phyloP scores from a whole-genome alignment of 1,284 basidiomycete species.

The Ganoderma lucidum region DNA sequence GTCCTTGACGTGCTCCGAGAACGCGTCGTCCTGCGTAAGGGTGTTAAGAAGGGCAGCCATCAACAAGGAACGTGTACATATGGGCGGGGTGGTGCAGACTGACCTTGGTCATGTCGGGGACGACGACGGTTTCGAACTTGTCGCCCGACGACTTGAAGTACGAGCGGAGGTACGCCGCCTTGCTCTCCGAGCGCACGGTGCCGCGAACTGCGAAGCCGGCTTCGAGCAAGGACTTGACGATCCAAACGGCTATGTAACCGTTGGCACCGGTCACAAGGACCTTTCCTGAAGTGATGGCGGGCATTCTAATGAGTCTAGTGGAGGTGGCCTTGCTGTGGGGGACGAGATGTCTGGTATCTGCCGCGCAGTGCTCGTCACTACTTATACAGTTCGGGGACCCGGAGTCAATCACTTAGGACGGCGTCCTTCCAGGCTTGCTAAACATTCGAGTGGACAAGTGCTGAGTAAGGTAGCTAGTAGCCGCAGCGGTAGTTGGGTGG shows the following conservation, averaged over 20 bases:
- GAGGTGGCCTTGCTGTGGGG: neutral
- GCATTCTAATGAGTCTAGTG: conserved; percentile 31
- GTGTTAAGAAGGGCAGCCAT: neutral
- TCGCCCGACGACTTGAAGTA: conserved; percentile 55
- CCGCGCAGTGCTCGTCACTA: neutral
- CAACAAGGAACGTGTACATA: neutral
- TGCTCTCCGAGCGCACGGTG: conserved; percentile 57
- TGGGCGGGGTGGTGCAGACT: conserved; percentile 11
- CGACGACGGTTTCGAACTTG: conserved; percentile 58
- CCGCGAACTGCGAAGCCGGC: conserved; percentile 59
- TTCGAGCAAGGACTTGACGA: conserved; percentile 48
- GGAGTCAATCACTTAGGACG: neutral
- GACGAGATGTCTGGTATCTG: neutral
- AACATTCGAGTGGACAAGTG: neutral
- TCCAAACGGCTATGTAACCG: conserved; percentile 52
- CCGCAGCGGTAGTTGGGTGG: neutral
- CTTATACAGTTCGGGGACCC: neutral
- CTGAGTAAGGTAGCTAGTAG: neutral
- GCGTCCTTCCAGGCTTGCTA: neutral
- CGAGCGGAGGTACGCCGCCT: conserved; percentile 57
- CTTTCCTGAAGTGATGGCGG: conserved; percentile 41
- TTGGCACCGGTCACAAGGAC: conserved; percentile 52
- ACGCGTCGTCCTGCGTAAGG: conserved; percentile 43
- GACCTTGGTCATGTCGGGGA: conserved; percentile 64
- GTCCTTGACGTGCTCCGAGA: conserved; percentile 51